Base-by-base conservation (phyloP, 2,329 filamentous ascomycete species). In the Corynespora cassiicola region DNA sequence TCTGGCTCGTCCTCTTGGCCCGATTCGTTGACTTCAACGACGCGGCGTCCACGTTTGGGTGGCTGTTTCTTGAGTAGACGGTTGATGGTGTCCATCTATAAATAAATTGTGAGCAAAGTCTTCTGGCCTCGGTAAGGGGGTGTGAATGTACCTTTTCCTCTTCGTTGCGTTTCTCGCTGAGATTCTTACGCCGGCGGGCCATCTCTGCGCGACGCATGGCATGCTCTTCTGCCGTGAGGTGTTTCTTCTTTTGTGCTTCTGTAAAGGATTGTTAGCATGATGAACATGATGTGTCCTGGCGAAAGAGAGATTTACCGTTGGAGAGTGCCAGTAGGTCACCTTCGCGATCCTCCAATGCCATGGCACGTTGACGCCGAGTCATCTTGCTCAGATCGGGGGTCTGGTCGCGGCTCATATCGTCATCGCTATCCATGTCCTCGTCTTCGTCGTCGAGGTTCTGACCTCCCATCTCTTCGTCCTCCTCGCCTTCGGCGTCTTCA, bases 31-130 rank as follows among this genome's bases (percentile, higher is more conserved):
- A 65, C 65, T 9, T 66, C 63, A 35, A 69, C 64, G 39, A 81
- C 82, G n/a, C 68, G 60, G 4, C 72, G 71, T 15, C 72, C 70
- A 24, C 74, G 72, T 68, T 92, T 91, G 16, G 88, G 85, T 1
- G 88, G 87, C 65, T 91, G 88, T 63, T 91, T 90, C 69, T 90
- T 90, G 35, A 94, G 81, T 2, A 94, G 82, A 58, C 91, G 90
- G 75, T 94, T 91, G 78, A 94, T 92, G 0, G 88, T 94, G 75
- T 92, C 88, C 80, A 90, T 88, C 87, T 91, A 42, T 2, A 11
- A n/a, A 12, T n/a, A n/a, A n/a, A n/a, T n/a, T 24, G 23, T 64
- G 33, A 60, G 53, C 27, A 42, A 12, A 15, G 9, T 22, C 20
- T n/a, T n/a, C n/a, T 2, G 22, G 12, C 6, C 9, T 18, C 30